phyloP scores from a whole-genome alignment of 305 asterid genomes.

The Salvia sclarea region DNA sequence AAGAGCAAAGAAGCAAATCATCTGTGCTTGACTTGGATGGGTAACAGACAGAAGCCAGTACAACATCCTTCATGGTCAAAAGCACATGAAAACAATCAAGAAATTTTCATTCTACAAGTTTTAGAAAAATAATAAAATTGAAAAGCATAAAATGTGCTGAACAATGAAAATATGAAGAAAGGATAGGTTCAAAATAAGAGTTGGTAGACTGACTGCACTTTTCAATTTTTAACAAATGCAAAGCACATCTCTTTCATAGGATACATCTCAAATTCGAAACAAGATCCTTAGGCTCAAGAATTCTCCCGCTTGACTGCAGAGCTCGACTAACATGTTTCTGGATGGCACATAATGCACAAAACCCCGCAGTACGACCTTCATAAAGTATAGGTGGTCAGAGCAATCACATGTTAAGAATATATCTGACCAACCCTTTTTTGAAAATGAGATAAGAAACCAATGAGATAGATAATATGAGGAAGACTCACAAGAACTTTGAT shows the following conservation, averaged over 20 bases:
- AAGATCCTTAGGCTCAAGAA: constrained; percentile 94
- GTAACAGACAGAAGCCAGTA: constrained; percentile 11
- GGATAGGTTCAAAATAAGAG: background rate
- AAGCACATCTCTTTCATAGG: constrained; percentile 37
- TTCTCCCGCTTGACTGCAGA: constrained; percentile 86
- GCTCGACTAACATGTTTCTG: constrained; percentile 98
- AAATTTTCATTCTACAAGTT: background rate
- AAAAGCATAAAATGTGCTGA: background rate
- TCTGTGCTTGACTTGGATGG: background rate
- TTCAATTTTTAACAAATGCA: background rate
- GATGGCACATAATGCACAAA: constrained; percentile 97
- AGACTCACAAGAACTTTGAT: constrained; percentile 83
- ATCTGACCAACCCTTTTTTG: background rate
- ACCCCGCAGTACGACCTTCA: constrained; percentile 92
- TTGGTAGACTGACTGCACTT: constrained; percentile 11
- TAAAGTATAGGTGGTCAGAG: constrained; percentile 28
- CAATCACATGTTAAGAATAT: background rate
- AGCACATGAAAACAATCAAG: background rate
- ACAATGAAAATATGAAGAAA: background rate
- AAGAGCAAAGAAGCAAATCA: background rate
- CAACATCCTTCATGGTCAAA: background rate
- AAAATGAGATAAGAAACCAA: background rate
- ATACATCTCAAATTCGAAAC: constrained; percentile 96
- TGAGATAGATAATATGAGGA: background rate
- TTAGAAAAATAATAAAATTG: background rate